phyloP scores from a whole-genome alignment of 2,329 filamentous ascomycete genomes.

The Amphichorda felina region DNA sequence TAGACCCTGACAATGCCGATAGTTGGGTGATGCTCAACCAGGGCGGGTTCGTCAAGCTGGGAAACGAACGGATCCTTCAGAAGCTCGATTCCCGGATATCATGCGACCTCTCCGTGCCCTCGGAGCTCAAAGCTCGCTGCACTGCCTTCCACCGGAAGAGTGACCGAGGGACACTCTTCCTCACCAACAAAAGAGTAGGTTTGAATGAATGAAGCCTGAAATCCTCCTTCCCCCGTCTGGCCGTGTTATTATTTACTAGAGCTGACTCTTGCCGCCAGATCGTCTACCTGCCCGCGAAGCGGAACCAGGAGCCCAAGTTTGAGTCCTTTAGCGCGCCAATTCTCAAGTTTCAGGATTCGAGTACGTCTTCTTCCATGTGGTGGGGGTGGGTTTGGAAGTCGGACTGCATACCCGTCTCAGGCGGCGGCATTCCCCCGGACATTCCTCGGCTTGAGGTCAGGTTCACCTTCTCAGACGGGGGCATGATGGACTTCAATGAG shows the following conservation, averaged over 20 bases:
- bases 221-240: too few relatives aligned
- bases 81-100: constrained; percentile 70
- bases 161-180: constrained; percentile 62
- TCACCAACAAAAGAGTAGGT: constrained; percentile 70
- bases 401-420: constrained; percentile 65
- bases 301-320: constrained; percentile 48
- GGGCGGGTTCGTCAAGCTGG: constrained; percentile 70
- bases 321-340: constrained; percentile 86
- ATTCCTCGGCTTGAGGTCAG: constrained; percentile 67
- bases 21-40: constrained; percentile 89
- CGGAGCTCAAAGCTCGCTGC: constrained; percentile 46
- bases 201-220: constrained; percentile 5
- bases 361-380: constrained; percentile 70
- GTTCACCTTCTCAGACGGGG: constrained; percentile 86
- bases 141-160: constrained; percentile 59
- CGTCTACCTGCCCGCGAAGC: constrained; percentile 70
- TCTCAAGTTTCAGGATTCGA: constrained; percentile 76
- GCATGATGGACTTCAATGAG: constrained; percentile 82
- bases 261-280: constrained; percentile 39
- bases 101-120: constrained; percentile 61
- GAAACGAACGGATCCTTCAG: constrained; percentile 71
- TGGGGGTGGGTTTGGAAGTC: constrained; percentile 90
- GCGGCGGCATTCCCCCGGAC: constrained; percentile 68
- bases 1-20: constrained; percentile 41
- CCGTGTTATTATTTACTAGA: too few relatives aligned